phyloP scores from a whole-genome alignment of 73 alveolate genomes.

The Urostyla sp. region DNA sequence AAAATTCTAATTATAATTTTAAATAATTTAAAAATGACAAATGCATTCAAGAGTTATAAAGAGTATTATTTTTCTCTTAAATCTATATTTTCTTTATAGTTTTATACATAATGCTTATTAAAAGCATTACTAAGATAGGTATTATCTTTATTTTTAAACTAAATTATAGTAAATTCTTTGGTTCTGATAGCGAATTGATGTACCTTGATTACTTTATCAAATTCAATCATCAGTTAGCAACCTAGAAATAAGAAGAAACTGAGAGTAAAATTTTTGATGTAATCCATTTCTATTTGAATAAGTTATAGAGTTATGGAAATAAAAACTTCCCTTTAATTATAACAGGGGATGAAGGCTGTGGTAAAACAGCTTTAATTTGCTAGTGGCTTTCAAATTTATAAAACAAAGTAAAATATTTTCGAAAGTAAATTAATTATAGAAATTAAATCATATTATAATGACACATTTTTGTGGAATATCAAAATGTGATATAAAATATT shows the following conservation, averaged over 20 bases:
- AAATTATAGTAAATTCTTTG: constrained; percentile 19
- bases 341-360: constrained; percentile 82
- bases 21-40: constrained; percentile 2
- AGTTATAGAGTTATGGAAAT: constrained; percentile 33
- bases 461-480: constrained; percentile 64
- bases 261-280: constrained; percentile 43
- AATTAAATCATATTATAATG: constrained; percentile 31
- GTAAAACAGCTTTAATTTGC: constrained; percentile 69
- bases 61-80: background rate
- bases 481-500: constrained; percentile 65
- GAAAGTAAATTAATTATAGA: background rate
- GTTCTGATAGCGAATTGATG: constrained; percentile 23
- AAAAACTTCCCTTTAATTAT: constrained; percentile 69
- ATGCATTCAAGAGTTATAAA: constrained; percentile 39
- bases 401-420: background rate
- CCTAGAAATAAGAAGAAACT: background rate
- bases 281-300: background rate
- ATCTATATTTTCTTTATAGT: background rate
- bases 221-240: background rate
- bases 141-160: background rate
- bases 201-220: constrained; percentile 26
- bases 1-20: background rate
- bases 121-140: constrained; percentile 23
- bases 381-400: constrained; percentile 65
- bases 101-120: constrained; percentile 9